phyloP scores from a whole-genome alignment of 345 rosid species.

The Pelargonium nanum region DNA sequence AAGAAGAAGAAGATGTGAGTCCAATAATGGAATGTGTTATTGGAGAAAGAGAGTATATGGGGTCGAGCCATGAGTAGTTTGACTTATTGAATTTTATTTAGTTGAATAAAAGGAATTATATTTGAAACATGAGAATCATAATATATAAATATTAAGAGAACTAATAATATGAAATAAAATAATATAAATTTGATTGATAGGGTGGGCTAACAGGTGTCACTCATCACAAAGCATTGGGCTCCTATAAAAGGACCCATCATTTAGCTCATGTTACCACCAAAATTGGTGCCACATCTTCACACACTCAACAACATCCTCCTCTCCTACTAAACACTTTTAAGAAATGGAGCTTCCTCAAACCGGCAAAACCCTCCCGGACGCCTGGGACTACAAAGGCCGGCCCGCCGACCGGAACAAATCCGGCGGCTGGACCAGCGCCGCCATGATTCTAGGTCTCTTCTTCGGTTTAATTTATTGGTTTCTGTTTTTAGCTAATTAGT shows the following conservation, averaged over 20 bases:
- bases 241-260: not conserved
- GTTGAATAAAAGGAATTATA: no score
- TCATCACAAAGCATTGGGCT: not conserved
- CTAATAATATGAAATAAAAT: no score
- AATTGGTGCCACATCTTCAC: no score
- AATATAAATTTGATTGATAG: no score
- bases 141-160: no score
- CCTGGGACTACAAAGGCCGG: conserved; percentile 88
- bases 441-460: conserved; percentile 74
- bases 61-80: no score
- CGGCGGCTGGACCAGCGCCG: conserved; percentile 90
- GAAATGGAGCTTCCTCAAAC: conserved; percentile 44
- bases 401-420: conserved; percentile 50
- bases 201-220: not conserved
- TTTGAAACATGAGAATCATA: no score
- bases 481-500: not conserved
- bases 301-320: not conserved
- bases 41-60: no score
- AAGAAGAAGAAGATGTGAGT: no score
- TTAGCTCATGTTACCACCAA: no score
- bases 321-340: not conserved
- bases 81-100: no score
- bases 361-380: conserved; percentile 49
- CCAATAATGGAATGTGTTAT: no score
- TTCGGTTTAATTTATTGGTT: not conserved